phyloP scores from a whole-genome alignment of 352 stramenopile species.

The Globisporangium polare region DNA sequence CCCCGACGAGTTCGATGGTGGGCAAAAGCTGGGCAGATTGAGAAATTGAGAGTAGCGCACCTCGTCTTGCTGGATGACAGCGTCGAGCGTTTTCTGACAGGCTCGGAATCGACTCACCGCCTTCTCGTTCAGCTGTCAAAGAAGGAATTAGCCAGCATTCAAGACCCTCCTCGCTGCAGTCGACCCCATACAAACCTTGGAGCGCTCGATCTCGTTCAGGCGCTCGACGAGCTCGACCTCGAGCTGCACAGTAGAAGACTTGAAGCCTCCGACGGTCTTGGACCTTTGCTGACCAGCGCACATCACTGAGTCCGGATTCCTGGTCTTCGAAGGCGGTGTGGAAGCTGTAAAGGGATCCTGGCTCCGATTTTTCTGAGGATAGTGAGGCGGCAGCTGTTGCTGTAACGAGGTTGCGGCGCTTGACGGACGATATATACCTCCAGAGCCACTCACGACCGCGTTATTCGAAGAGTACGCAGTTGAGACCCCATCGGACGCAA shows the following conservation, averaged over 20 bases:
- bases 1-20: too few species aligned
- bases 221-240: slow-evolving; percentile 63
- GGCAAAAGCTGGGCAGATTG: too few species aligned
- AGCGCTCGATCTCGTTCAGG: slow-evolving; percentile 63
- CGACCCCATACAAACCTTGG: too few species aligned
- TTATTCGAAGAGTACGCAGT: background rate
- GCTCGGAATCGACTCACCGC: slow-evolving; percentile 40
- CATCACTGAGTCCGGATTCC: background rate
- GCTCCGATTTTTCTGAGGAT: background rate
- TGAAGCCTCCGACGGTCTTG: slow-evolving; percentile 31
- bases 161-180: too few species aligned
- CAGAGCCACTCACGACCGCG: background rate
- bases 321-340: background rate
- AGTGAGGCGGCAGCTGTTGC: background rate
- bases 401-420: slow-evolving; percentile 7
- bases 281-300: background rate
- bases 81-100: slow-evolving; percentile 46
- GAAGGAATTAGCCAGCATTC: too few species aligned
- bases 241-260: slow-evolving; percentile 42
- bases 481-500: background rate
- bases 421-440: slow-evolving; percentile 3
- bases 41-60: too few species aligned
- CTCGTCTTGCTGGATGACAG: slow-evolving; percentile 56
- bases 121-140: slow-evolving; percentile 50
- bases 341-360: slow-evolving; percentile 15